A percentile compares a stretch with the other conserved stretches of the same genome.
phyloP scores from a whole-genome alignment of 164 flowering plant genomes.

The Akebia trifoliata region DNA sequence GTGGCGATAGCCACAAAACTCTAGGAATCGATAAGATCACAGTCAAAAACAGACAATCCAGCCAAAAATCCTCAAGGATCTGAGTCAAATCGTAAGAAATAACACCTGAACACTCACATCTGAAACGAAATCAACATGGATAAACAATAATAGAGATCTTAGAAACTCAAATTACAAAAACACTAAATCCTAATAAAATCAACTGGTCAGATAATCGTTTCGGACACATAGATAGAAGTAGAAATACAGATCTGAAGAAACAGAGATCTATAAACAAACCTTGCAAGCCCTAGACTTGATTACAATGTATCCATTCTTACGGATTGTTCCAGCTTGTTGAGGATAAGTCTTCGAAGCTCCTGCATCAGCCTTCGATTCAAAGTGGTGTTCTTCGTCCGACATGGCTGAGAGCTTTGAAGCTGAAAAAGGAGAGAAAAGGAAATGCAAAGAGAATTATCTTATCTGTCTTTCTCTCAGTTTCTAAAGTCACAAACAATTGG shows the following conservation, averaged over 20 bases:
- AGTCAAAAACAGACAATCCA: no score
- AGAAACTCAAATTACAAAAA: background rate
- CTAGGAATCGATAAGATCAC: no score
- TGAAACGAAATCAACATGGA: background rate
- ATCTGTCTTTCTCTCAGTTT: no score
- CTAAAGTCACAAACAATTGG: no score
- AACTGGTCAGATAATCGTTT: background rate
- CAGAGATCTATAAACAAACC: conserved; percentile 8
- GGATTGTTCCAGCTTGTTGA: conserved; percentile 45
- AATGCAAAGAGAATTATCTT: no score
- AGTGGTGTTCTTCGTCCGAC: conserved; percentile 76
- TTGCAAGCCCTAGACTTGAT: conserved; percentile 29
- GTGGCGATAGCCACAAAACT: no score
- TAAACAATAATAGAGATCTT: background rate
- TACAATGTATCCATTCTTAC: conserved; percentile 35
- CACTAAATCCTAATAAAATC: background rate
- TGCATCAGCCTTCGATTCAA: conserved; percentile 61
- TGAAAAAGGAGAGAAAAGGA: no score
- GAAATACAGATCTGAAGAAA: background rate
- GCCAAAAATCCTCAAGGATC: background rate
- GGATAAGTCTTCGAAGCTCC: conserved; percentile 67
- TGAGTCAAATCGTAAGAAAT: background rate
- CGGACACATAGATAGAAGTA: no score
- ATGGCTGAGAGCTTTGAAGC: no score
- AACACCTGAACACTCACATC: background rate